phyloP scores from a whole-genome alignment of 345 rosid genomes.

The Sonneratia caseolaris region DNA sequence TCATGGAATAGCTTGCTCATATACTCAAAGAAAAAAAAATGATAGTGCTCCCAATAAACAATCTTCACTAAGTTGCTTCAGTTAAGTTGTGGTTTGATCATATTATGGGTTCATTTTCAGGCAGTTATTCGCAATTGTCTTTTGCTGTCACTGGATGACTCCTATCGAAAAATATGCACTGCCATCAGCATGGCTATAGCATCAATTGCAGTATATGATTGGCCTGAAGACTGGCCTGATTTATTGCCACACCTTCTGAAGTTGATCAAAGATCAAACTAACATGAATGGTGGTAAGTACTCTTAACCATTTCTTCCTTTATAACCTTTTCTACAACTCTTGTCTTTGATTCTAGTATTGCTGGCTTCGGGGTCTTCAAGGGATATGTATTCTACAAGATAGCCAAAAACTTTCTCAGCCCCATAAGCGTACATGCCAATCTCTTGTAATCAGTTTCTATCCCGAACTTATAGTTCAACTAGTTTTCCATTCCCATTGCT shows the following conservation, averaged over 20 bases:
- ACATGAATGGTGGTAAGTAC: slow-evolving; percentile 52
- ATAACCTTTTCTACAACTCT: background rate
- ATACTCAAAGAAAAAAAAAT: too few species aligned
- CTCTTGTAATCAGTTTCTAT: background rate
- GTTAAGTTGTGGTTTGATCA: background rate
- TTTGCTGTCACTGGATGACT: slow-evolving; percentile 61
- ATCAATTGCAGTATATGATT: slow-evolving; percentile 66
- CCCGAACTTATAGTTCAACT: background rate
- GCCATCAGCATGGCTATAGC: slow-evolving; percentile 84
- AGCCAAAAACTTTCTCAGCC: background rate
- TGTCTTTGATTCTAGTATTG: background rate
- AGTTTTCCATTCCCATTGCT: background rate
- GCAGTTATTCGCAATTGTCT: slow-evolving; percentile 63
- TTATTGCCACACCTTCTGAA: slow-evolving; percentile 64
- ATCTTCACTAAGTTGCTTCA: background rate
- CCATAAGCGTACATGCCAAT: background rate
- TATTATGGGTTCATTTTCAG: slow-evolving; percentile 30
- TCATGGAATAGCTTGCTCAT: background rate
- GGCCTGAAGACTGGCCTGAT: slow-evolving; percentile 95
- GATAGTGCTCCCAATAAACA: background rate
- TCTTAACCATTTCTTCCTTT: background rate
- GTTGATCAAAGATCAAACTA: slow-evolving; percentile 50
- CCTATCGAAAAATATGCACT: slow-evolving; percentile 70
- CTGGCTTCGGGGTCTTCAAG: background rate
- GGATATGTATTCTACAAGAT: background rate